phyloP scores from a whole-genome alignment of 2,329 filamentous ascomycete genomes.

The Aspergillus unguis region DNA sequence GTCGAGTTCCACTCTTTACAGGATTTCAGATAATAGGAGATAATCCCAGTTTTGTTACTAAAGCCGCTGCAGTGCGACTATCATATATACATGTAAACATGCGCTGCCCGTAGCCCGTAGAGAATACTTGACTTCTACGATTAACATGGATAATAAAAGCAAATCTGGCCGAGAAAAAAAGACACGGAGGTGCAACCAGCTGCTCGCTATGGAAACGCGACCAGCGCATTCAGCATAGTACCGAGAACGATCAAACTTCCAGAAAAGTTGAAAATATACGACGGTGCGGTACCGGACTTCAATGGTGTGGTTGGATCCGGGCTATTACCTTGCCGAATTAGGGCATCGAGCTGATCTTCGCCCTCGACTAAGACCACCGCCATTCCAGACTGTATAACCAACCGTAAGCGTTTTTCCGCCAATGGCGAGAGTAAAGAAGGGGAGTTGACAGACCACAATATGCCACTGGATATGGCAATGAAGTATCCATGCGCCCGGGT shows the following conservation, averaged over 20 bases:
- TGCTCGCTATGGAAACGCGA: background rate
- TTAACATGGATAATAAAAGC: background rate
- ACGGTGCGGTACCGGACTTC: background rate
- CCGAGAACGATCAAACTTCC: background rate
- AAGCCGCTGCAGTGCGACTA: background rate
- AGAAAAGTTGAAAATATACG: background rate
- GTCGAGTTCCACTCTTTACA: background rate
- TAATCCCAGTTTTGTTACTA: background rate
- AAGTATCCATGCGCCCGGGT: constrained; percentile 1
- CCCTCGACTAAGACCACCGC: background rate
- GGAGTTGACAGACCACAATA: background rate
- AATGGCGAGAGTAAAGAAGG: background rate
- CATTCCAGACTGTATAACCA: background rate
- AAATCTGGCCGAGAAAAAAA: background rate
- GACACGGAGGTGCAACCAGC: background rate
- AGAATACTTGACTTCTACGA: background rate
- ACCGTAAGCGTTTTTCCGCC: background rate
- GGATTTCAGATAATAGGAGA: background rate
- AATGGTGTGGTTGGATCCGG: background rate
- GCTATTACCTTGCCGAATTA: background rate
- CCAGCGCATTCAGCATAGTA: background rate
- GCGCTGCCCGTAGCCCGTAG: background rate
- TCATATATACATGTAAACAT: background rate
- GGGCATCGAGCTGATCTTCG: background rate
- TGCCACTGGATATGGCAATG: background rate